Evolutionary conservation across 1,284 basidiomycete species (phyloP).

Genomic region (Ceratobasidium sp.): DNA sequence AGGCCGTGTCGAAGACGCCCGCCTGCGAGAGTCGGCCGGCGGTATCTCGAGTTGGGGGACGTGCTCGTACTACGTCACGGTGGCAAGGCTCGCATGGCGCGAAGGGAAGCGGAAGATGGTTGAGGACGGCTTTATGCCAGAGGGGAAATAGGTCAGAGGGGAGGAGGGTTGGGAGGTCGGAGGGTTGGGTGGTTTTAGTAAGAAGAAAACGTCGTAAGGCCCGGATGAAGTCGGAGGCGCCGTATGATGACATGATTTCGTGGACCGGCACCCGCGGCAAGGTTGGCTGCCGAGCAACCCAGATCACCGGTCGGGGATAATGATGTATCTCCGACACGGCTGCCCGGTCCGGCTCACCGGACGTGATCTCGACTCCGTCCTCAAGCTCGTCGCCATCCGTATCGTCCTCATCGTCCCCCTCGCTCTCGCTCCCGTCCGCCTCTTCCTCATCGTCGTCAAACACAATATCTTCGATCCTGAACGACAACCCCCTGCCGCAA

Average conservation of each 20-base stretch:
- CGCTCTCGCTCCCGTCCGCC: background rate
- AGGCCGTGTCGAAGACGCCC: background rate
- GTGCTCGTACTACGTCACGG: background rate
- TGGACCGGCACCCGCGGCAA: background rate
- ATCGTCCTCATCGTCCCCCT: background rate
- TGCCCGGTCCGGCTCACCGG: too few relatives aligned
- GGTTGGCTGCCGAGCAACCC: constrained; percentile 10
- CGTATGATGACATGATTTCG: background rate
- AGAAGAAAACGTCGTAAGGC: background rate
- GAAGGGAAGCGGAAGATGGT: constrained; percentile 9
- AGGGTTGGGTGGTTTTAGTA: background rate
- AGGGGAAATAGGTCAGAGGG: background rate
- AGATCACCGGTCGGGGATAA: constrained; percentile 17
- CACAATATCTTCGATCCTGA: background rate
- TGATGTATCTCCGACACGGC: background rate
- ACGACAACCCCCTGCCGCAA: too few relatives aligned
- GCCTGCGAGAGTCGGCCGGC: background rate
- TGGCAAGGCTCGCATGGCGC: background rate
- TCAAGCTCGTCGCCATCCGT: too few relatives aligned
- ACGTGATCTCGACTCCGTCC: too few relatives aligned
- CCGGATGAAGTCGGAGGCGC: constrained; percentile 25
- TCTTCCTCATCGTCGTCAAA: too few relatives aligned
- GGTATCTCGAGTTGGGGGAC: background rate
- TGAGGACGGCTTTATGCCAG: constrained; percentile 1
- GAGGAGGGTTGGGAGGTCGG: background rate